Evolutionary conservation across 371 early-diverging fungal genomes (phyloP), one percentile per base, ranked within the genome.

Genomic region (Apophysomyces trapeziformis): DNA sequence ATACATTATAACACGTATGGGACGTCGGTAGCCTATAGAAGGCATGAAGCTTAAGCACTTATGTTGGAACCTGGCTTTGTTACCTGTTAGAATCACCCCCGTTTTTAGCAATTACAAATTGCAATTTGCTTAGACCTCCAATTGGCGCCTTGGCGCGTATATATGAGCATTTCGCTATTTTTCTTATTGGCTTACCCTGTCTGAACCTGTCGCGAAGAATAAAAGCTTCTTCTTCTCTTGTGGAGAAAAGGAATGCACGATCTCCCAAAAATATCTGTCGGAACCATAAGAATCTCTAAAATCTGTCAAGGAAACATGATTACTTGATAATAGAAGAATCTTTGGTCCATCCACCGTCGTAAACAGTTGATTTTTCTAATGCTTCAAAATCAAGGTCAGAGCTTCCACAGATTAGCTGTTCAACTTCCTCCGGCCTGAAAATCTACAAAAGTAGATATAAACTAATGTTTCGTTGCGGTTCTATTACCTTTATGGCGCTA

Each of bases 131-230:
- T 9, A 97, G 79, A 0, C 99, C 99, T 12, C 94, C 93, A 26
- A 98, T 89, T 0, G 99, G 99, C 4, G 94, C 57, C 99, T 91
- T 26, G 76, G 94, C 94, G 44, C 88, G 78, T 62, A 1, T 26
- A 91, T 91, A 80, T 93, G 92, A 63, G 90, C 87, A 45, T 87
- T 87, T n/a, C 11, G 37, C 47, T 43, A 12, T 9, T 12, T 64
- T 14, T 9, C 11, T 9, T 8, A 41, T 21, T 35, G 38, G 32
- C 67, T 68, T 70, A 82, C 95, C 18, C 99, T 88, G 77, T 99
- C 99, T 43, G 93, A 94, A 36, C 99, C 99, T 7, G 99, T 99
- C 1, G 96, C 95, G 87, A 99, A 99, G 63, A 93, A 93, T 11
- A 99, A 76, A 13, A 99, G 82, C 70, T 88, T 86, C 71, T 95